Base-by-base conservation (phyloP, 164 flowering plant genomes). In the Magnolia kwangsiensis region DNA sequence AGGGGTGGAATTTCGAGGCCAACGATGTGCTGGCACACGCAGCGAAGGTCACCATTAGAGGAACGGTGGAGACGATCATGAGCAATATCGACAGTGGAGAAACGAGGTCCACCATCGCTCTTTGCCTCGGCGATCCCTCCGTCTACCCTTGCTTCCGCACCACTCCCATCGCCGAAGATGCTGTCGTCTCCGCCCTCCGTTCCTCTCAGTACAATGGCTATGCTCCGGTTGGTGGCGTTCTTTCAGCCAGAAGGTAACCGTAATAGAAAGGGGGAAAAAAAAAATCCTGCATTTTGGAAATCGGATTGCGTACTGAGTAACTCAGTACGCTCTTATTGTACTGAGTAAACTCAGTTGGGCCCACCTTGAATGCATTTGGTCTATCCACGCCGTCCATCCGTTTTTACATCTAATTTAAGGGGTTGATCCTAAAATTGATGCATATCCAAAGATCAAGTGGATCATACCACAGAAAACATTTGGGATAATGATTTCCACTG, bases 81-180 rank as follows among this genome's bases (percentile, higher is more conserved):
- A 59, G 24, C 2, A 74, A 78, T 21, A 61, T 85, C 6, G 75
- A 79, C 37, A 13, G 63, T 31, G 59, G 66, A 63, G 85, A 82
- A 50, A 19, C 8, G 14, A 78, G 85, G 55, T 50, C 81, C 2
- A 50, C 72, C 1, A 78, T 85, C 24, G 80, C 77, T 66, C 84
- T 87, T 7, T 84, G 87, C 72, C 82, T 80, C 76, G 85, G 88
- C 0, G 90, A 88, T 31, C 88, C 89, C 8, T 83, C 87, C 11
- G 75, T 50, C 8, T 85, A 81, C 31, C 81, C 86, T 7, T 69
- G 82, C 67, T 87, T 87, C 59, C 72, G 78, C n/a, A 79, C 88
- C 0, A 78, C 81, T 11, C 65, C 49, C 0, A 74, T 29, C 1
- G 87, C 87, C 3, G 81, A 79, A 59, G 86, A 87, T 20, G 86